phyloP scores from a whole-genome alignment of 345 rosid species.

The Lumnitzera racemosa region DNA sequence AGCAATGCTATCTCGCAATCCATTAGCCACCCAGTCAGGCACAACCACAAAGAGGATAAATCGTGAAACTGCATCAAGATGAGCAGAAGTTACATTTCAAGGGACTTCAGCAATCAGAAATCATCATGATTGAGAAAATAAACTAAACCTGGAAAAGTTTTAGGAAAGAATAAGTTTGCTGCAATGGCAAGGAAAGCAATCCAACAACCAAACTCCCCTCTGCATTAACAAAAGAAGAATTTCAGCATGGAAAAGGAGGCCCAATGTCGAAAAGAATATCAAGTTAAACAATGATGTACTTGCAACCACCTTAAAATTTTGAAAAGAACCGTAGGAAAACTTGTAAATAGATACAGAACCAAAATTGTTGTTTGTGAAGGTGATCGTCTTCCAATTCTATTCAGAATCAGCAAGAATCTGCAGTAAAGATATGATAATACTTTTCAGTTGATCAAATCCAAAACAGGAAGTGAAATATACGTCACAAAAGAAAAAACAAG shows the following conservation, averaged over 20 bases:
- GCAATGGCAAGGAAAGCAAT: slow-evolving; percentile 37
- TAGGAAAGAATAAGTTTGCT: slow-evolving; percentile 32
- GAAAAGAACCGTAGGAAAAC: slow-evolving; percentile 36
- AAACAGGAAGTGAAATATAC: not conserved
- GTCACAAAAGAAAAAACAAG: too few species aligned
- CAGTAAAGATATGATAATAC: not conserved
- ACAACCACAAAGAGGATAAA: slow-evolving; percentile 34
- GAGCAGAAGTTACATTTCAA: not conserved
- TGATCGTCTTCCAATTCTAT: slow-evolving; percentile 27
- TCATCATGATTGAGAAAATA: not conserved
- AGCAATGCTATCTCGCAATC: slow-evolving; percentile 29
- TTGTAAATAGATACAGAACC: slow-evolving; percentile 26
- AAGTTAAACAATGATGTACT: not conserved
- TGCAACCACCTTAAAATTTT: slow-evolving; percentile 32
- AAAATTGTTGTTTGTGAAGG: slow-evolving; percentile 30
- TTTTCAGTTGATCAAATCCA: not conserved
- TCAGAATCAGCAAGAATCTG: slow-evolving; percentile 44
- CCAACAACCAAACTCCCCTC: slow-evolving; percentile 44
- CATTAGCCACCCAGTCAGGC: slow-evolving; percentile 30
- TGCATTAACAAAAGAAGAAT: slow-evolving; percentile 16
- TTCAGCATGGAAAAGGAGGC: not conserved
- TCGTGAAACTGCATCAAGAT: slow-evolving; percentile 20
- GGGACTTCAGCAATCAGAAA: not conserved
- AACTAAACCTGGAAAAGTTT: slow-evolving; percentile 31
- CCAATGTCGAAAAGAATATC: not conserved